Evolutionary conservation across 2,329 filamentous ascomycete species (phyloP).

Genomic region (Diaporthe sp.): DNA sequence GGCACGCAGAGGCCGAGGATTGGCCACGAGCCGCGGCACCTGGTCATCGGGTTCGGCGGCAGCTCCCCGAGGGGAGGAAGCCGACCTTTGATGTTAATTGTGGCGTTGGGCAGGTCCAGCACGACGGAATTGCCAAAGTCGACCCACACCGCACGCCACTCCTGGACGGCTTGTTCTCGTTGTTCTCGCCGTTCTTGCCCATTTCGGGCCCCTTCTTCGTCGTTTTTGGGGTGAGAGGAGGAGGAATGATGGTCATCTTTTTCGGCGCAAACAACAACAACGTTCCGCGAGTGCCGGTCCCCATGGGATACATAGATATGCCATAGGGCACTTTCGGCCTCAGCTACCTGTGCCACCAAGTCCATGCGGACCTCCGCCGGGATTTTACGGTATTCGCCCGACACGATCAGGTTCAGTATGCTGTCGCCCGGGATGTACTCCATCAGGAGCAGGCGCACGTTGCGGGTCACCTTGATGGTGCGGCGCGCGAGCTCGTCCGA

Average conservation of each 20-base stretch:
- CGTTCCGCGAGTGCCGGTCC: slow-evolving; percentile 1
- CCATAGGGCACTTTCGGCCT: slow-evolving; percentile 17
- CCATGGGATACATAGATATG: slow-evolving; percentile 9
- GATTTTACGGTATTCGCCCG: not conserved
- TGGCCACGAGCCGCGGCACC: slow-evolving; percentile 7
- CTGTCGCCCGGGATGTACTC: slow-evolving; percentile 11
- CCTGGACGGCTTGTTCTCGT: not conserved
- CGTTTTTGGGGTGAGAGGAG: not conserved
- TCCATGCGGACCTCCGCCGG: not conserved
- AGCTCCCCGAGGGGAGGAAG: not conserved
- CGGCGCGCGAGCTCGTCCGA: not conserved
- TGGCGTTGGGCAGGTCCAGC: not conserved
- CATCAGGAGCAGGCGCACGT: slow-evolving; percentile 11
- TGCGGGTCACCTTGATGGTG: not conserved
- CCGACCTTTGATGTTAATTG: not conserved
- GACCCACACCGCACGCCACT: not conserved
- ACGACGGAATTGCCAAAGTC: slow-evolving; percentile 1
- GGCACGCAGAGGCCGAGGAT: not conserved
- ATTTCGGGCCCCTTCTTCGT: not conserved
- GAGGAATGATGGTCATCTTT: not conserved
- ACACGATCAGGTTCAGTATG: not conserved
- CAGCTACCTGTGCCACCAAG: not conserved
- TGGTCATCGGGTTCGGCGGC: not conserved
- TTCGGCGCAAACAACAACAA: not conserved
- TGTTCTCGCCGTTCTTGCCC: not conserved